Evolutionary conservation across 441 rosid genomes (phyloP).

Genomic region (Jatropha multifida): DNA sequence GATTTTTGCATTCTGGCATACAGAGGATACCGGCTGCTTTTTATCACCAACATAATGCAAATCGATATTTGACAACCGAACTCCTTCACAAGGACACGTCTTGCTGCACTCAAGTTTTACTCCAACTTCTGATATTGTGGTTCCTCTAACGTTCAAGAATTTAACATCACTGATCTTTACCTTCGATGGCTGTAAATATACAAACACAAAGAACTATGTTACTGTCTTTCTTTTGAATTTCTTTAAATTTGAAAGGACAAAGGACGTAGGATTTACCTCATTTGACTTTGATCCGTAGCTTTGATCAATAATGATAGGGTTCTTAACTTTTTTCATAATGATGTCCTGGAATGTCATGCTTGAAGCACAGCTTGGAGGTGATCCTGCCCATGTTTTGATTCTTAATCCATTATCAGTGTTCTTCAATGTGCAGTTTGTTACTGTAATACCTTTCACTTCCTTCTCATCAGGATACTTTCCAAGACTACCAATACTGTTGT

Average conservation of each 20-base stretch:
- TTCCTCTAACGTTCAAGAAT: constrained; percentile 51
- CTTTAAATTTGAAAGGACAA: not conserved
- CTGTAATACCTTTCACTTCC: constrained; percentile 43
- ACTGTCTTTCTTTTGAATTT: not conserved
- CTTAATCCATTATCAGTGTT: constrained; percentile 58
- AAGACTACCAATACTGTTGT: constrained; percentile 62
- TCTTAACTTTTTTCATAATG: constrained; percentile 44
- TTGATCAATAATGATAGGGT: constrained; percentile 78
- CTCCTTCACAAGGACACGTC: constrained; percentile 39
- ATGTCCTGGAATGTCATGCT: constrained; percentile 44
- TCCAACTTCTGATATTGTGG: constrained; percentile 40
- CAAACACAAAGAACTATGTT: too few relatives aligned
- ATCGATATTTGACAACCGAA: constrained; percentile 38
- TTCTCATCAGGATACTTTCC: constrained; percentile 53
- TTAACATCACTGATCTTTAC: constrained; percentile 49
- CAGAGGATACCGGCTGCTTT: constrained; percentile 29
- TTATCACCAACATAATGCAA: constrained; percentile 35
- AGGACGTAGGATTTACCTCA: constrained; percentile 12
- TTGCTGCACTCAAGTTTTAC: constrained; percentile 51
- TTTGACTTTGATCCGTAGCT: constrained; percentile 36
- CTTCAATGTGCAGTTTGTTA: constrained; percentile 48
- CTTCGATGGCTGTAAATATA: constrained; percentile 39
- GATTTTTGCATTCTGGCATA: constrained; percentile 34
- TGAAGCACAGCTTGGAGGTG: constrained; percentile 43
- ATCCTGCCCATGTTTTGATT: constrained; percentile 64